phyloP scores from a whole-genome alignment of 2,329 filamentous ascomycete genomes.

The Exophiala lecanii-corni region DNA sequence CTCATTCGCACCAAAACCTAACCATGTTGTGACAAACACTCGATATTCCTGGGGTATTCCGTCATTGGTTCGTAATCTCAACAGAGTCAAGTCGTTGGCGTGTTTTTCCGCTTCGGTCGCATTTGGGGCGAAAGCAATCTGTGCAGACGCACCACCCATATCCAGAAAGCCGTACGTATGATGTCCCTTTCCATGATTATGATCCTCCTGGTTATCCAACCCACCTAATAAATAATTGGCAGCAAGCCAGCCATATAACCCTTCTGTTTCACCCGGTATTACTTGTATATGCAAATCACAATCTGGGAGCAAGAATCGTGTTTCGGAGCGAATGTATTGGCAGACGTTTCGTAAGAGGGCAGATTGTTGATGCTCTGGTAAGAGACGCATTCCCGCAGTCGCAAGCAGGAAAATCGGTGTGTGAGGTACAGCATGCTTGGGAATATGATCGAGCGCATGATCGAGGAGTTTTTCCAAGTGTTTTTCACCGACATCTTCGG shows the following conservation, averaged over 20 bases:
- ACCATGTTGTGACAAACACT: slow-evolving; percentile 94
- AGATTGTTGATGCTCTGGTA: slow-evolving; percentile 68
- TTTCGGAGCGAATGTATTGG: slow-evolving; percentile 70
- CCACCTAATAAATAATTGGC: slow-evolving; percentile 92
- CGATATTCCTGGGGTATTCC: slow-evolving; percentile 74
- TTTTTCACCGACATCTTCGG: slow-evolving; percentile 70
- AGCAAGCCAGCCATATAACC: slow-evolving; percentile 94
- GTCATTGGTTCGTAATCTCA: slow-evolving; percentile 78
- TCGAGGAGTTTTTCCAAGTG: slow-evolving; percentile 76
- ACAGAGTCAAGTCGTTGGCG: slow-evolving; percentile 77
- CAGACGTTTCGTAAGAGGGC: slow-evolving; percentile 74
- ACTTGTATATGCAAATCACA: slow-evolving; percentile 87
- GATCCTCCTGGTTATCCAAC: slow-evolving; percentile 68
- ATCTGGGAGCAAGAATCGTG: slow-evolving; percentile 81
- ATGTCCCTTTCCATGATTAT: slow-evolving; percentile 79
- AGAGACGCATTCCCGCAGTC: slow-evolving; percentile 87
- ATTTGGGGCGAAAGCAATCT: slow-evolving; percentile 97
- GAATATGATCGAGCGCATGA: slow-evolving; percentile 75
- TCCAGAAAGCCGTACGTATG: slow-evolving; percentile 96
- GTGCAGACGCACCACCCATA: slow-evolving; percentile 96
- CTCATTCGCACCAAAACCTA: slow-evolving; percentile 95
- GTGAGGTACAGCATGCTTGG: slow-evolving; percentile 67
- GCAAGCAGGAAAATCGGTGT: slow-evolving; percentile 95
- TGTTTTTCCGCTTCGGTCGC: slow-evolving; percentile 84
- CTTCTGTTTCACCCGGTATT: slow-evolving; percentile 92